Percentiles rank a stretch among this genome's conserved stretches.
These are phyloP conservation scores for Amniculicola lignicola DNA, from an alignment of 495 filamentous ascomycete species.

Conservation along the genomic window DNA sequence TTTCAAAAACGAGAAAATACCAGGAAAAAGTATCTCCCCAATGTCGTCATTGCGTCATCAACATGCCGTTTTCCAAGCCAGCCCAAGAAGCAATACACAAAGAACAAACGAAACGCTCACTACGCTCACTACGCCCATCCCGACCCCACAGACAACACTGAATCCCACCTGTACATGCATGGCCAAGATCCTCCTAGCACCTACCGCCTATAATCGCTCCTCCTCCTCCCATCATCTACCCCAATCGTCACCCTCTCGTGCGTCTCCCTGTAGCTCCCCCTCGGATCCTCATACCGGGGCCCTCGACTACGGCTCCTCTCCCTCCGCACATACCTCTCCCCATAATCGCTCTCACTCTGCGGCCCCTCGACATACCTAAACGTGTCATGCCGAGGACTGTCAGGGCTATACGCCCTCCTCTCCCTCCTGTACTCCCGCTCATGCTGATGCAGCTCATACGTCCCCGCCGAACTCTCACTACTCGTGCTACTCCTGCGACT, in stretches of 20 bases:
- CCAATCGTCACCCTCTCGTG: constrained; percentile 32
- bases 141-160: too few species aligned
- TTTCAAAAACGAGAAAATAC: too few species aligned
- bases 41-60: too few species aligned
- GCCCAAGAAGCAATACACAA: too few species aligned
- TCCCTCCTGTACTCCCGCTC: constrained; percentile 37
- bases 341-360: constrained; percentile 28
- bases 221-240: constrained; percentile 34
- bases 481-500: constrained; percentile 31
- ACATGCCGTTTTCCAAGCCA: too few species aligned
- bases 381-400: constrained; percentile 35
- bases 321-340: constrained; percentile 19
- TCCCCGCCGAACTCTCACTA: constrained; percentile 16
- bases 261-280: constrained; percentile 29
- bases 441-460: constrained; percentile 33
- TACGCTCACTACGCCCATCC: too few species aligned
- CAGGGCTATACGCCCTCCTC: constrained; percentile 32
- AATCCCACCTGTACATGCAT: too few species aligned
- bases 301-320: constrained; percentile 28
- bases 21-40: too few species aligned
- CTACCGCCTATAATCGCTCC: constrained; percentile 33
- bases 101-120: too few species aligned
- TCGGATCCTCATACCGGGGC: constrained; percentile 29
- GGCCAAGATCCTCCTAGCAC: background rate
- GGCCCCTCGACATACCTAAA: constrained; percentile 40